A percentile compares a stretch with the other conserved stretches of the same genome.
These are phyloP conservation scores for Ceratocystis huliohia DNA, from an alignment of 2,329 filamentous ascomycete species.

Conservation along the genomic window DNA sequence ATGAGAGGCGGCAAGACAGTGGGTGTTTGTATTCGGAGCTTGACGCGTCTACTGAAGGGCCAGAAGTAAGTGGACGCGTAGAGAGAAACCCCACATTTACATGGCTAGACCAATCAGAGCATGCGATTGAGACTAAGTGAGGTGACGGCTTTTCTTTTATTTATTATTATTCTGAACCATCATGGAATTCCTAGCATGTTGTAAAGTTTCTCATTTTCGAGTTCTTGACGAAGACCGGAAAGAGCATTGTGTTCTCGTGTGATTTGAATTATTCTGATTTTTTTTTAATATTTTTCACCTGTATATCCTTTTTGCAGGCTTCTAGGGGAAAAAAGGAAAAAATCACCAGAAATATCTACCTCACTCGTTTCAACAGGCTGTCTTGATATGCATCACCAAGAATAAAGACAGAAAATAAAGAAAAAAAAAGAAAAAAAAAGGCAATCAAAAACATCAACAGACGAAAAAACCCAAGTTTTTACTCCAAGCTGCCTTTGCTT, in stretches of 20 bases:
- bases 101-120: neutral
- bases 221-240: too few species aligned
- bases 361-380: too few species aligned
- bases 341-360: neutral
- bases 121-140: neutral
- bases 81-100: neutral
- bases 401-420: neutral
- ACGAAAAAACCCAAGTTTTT: neutral
- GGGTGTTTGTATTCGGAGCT: neutral
- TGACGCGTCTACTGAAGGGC: neutral
- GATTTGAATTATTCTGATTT: neutral
- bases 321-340: neutral
- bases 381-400: neutral
- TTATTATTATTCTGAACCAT: neutral
- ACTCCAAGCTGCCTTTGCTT: neutral
- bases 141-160: neutral
- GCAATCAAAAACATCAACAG: too few species aligned
- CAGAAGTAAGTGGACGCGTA: conserved; percentile 5
- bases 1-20: neutral
- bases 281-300: neutral
- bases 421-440: neutral
- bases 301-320: too few species aligned
- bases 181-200: neutral
- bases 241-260: too few species aligned
- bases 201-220: too few species aligned